Conservation (phyloP, 305 asterid genomes). For the Stenogyne calaminthoides region DNA sequence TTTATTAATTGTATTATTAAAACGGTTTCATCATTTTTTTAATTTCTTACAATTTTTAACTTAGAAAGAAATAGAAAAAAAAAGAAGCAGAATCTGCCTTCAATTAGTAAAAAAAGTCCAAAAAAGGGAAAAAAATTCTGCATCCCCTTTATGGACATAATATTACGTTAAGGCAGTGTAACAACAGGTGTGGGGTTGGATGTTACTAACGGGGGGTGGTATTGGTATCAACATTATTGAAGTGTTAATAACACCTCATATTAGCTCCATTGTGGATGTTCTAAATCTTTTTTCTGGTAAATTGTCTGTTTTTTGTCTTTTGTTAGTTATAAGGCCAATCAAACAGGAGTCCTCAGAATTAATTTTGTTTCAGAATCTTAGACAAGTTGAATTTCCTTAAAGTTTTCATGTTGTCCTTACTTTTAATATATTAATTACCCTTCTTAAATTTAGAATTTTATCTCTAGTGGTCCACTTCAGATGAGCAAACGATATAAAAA, state of each 20-base stretch:
- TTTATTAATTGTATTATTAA: no score
- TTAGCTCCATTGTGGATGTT: background rate
- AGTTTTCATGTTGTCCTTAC: conserved; percentile 7
- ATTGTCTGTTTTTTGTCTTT: conserved; percentile 2
- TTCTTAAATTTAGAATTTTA: background rate
- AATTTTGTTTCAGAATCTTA: conserved; percentile 12
- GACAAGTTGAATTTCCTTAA: conserved; percentile 8
- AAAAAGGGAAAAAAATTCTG: no score
- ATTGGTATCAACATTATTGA: no score
- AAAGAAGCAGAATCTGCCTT: no score
- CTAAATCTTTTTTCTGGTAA: conserved; percentile 1
- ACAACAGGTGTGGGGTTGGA: no score
- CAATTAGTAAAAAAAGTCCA: no score
- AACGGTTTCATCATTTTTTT: no score
- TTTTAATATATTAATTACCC: background rate
- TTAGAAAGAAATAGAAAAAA: no score
- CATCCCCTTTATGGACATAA: no score
- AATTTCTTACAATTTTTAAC: no score
- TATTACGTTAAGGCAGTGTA: no score
- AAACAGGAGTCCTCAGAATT: background rate
- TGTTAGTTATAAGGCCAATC: conserved; percentile 19
- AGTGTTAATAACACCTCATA: background rate
- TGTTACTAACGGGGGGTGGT: no score
- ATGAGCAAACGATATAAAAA: conserved; percentile 12
- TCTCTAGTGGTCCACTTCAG: conserved; percentile 10